These are phyloP conservation scores for Hydnum rufescens DNA, from an alignment of 768 basidiomycete genomes.

Conservation along the genomic window DNA sequence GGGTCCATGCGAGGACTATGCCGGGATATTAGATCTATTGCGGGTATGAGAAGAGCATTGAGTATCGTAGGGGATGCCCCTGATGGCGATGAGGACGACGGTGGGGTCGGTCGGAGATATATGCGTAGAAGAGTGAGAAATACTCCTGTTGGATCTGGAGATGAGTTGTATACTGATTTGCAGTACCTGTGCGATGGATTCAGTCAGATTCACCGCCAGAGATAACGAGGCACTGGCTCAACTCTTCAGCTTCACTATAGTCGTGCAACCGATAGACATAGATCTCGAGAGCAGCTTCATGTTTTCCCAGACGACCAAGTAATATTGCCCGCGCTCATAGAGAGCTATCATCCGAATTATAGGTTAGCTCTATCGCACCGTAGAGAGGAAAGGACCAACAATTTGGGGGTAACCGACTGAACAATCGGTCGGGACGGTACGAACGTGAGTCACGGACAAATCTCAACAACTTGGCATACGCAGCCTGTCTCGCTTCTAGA, in stretches of 20 bases:
- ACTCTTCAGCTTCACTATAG: constrained; percentile 81
- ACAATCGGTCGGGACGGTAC: constrained; percentile 62
- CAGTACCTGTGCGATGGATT: constrained; percentile 46
- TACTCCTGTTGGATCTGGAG: constrained; percentile 32
- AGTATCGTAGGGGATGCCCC: constrained; percentile 15
- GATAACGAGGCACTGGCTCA: constrained; percentile 13
- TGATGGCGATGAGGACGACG: constrained; percentile 23
- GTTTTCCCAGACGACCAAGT: constrained; percentile 71
- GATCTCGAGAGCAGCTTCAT: constrained; percentile 85
- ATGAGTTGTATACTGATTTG: constrained; percentile 51
- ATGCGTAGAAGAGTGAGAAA: constrained; percentile 74
- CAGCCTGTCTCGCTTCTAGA: constrained; percentile 17
- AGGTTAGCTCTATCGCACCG: neutral
- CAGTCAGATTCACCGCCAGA: neutral
- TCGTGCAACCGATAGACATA: constrained; percentile 80
- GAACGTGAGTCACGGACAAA: constrained; percentile 54
- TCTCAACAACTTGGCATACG: constrained; percentile 49
- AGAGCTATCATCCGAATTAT: constrained; percentile 31
- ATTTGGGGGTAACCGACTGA: constrained; percentile 62
- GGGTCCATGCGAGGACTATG: constrained; percentile 71
- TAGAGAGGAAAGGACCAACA: constrained; percentile 24
- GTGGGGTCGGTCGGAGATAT: constrained; percentile 47
- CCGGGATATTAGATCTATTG: constrained; percentile 68
- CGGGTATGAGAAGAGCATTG: constrained; percentile 42
- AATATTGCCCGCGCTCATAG: constrained; percentile 84